phyloP scores from a whole-genome alignment of 78 protist genomes.

The Tieghemostelium lacteum region DNA sequence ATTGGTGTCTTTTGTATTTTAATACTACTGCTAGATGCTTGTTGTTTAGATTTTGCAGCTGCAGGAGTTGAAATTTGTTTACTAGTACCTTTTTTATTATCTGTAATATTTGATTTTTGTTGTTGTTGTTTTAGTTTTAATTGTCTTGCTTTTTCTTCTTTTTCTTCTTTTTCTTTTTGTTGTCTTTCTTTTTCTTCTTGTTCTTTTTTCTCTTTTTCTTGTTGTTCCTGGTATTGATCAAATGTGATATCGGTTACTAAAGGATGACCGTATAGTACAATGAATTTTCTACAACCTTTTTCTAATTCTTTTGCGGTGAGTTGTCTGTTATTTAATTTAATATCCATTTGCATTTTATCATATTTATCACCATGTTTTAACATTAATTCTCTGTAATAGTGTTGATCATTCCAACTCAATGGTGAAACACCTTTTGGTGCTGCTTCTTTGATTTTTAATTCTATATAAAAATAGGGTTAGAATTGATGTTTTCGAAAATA shows the following conservation, averaged over 20 bases:
- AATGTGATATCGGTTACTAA: slow-evolving; percentile 2
- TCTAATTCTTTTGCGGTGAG: slow-evolving; percentile 48
- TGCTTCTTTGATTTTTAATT: slow-evolving; percentile 21
- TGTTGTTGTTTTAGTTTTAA: neutral
- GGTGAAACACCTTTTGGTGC: slow-evolving; percentile 14
- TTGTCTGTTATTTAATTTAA: slow-evolving; percentile 34
- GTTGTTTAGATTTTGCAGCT: neutral
- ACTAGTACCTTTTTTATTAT: neutral
- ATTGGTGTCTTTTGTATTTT: neutral
- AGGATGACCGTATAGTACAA: slow-evolving; percentile 68
- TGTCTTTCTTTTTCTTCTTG: neutral
- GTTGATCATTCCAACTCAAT: slow-evolving; percentile 22
- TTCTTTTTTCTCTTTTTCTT: slow-evolving; percentile 14
- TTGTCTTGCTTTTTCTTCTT: neutral
- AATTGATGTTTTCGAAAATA: neutral
- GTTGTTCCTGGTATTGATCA: neutral
- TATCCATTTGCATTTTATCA: slow-evolving; percentile 75
- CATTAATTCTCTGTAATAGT: slow-evolving; percentile 38
- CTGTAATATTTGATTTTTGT: neutral
- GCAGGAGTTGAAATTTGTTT: neutral
- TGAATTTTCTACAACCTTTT: slow-evolving; percentile 43
- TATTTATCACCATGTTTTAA: slow-evolving; percentile 45
- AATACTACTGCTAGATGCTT: slow-evolving; percentile 1
- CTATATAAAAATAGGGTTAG: neutral
- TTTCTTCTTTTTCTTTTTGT: neutral